Evolutionary conservation across 2,329 filamentous ascomycete species (phyloP).

Genomic region (Hypoxylon sp.): DNA sequence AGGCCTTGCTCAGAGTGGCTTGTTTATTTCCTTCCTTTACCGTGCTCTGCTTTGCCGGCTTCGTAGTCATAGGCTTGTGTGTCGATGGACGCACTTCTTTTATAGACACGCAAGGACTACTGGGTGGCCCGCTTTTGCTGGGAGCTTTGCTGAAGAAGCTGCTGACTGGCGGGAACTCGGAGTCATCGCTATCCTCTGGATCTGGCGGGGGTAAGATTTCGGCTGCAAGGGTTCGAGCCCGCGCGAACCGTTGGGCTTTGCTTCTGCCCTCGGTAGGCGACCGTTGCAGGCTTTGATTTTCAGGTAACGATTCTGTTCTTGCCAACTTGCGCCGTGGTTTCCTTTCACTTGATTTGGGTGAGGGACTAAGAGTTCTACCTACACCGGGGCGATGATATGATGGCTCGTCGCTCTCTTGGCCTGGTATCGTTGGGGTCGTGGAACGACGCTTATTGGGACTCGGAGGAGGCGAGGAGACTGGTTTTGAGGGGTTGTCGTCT

Average conservation of each 20-base stretch:
- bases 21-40: constrained; percentile 23
- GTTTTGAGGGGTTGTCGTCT: not conserved
- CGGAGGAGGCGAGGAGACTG: constrained; percentile 13
- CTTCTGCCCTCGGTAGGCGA: not conserved
- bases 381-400: not conserved
- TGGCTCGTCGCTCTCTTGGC: not conserved
- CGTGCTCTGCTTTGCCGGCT: not conserved
- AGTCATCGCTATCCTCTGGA: constrained; percentile 36
- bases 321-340: constrained; percentile 41
- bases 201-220: constrained; percentile 26
- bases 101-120: not conserved
- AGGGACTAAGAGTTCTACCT: constrained; percentile 28
- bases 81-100: too few relatives aligned
- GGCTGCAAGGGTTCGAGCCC: constrained; percentile 38
- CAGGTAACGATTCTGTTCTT: constrained; percentile 44
- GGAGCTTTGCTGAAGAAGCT: constrained; percentile 26
- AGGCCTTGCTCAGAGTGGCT: constrained; percentile 27
- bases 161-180: constrained; percentile 42
- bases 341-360: constrained; percentile 25
- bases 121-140: not conserved
- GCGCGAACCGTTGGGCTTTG: constrained; percentile 22
- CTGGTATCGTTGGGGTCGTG: constrained; percentile 26
- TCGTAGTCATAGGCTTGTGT: too few relatives aligned
- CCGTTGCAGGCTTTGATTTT: constrained; percentile 12
- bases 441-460: constrained; percentile 31